Conservation (phyloP, 2,329 filamentous ascomycete genomes). For the Phyllachora maydis region DNA sequence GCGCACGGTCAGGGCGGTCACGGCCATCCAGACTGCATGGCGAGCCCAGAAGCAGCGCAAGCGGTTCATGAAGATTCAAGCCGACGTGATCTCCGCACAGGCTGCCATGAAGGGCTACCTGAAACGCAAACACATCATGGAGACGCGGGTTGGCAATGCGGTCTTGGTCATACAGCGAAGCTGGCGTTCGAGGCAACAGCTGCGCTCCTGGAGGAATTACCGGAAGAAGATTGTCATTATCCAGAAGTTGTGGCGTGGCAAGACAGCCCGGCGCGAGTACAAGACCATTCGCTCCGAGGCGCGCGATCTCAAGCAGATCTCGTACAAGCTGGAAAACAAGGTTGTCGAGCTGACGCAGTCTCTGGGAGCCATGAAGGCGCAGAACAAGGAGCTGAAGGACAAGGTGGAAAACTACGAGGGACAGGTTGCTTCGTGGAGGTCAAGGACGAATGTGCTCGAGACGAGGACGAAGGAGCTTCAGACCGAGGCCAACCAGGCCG, state of each 20-base stretch:
- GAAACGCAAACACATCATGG: slow-evolving; percentile 76
- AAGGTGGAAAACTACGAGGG: slow-evolving; percentile 93
- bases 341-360: slow-evolving; percentile 94
- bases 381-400: slow-evolving; percentile 74
- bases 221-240: slow-evolving; percentile 75
- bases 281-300: slow-evolving; percentile 88
- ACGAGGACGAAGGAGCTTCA: slow-evolving; percentile 83
- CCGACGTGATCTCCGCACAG: slow-evolving; percentile 74
- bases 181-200: slow-evolving; percentile 64
- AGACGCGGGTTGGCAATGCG: slow-evolving; percentile 82
- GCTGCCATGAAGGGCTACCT: slow-evolving; percentile 83
- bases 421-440: slow-evolving; percentile 93
- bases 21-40: slow-evolving; percentile 90
- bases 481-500: slow-evolving; percentile 90
- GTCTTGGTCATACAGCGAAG: slow-evolving; percentile 76
- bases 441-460: slow-evolving; percentile 75
- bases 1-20: slow-evolving; percentile 69
- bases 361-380: slow-evolving; percentile 74
- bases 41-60: slow-evolving; percentile 79
- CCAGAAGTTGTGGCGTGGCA: slow-evolving; percentile 86
- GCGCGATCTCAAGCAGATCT: slow-evolving; percentile 96
- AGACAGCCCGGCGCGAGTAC: slow-evolving; percentile 59
- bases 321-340: slow-evolving; percentile 99
- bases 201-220: slow-evolving; percentile 71
- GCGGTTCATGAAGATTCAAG: slow-evolving; percentile 55